Conservation (phyloP, 345 rosid genomes). For the Jatropha curcas region DNA sequence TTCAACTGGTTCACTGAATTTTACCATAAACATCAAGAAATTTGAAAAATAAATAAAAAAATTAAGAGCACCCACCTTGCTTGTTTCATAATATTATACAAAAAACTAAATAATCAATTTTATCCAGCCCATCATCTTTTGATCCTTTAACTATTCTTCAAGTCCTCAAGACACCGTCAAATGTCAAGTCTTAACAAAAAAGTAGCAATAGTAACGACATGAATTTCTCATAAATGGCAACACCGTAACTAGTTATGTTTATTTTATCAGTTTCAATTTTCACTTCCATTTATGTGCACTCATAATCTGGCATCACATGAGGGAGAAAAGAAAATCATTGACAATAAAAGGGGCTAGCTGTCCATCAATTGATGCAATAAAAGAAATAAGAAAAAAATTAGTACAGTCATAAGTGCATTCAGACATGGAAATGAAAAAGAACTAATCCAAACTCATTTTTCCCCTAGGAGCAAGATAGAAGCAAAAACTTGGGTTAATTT, state of each 20-base stretch:
- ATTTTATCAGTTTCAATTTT: background rate
- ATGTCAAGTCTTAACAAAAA: background rate
- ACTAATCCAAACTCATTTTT: background rate
- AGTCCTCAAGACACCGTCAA: background rate
- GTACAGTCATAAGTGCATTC: background rate
- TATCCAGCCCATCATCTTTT: background rate
- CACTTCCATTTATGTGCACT: too few species aligned
- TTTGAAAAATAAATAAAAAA: background rate
- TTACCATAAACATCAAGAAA: background rate
- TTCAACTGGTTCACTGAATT: background rate
- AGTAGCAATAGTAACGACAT: background rate
- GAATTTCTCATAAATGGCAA: too few species aligned
- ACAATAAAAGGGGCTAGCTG: background rate
- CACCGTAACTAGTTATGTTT: too few species aligned
- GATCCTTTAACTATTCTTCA: background rate
- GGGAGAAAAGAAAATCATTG: background rate
- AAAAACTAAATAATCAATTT: too few species aligned
- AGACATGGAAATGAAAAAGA: too few species aligned
- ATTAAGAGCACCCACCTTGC: background rate
- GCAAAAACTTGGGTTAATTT: too few species aligned
- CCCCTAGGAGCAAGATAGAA: background rate
- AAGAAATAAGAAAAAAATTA: background rate
- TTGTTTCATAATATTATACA: too few species aligned
- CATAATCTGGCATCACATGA: background rate
- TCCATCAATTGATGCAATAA: background rate